Evolutionary conservation across 2,329 filamentous ascomycete genomes (phyloP), one percentile per base, ranked within the genome.

Genomic region (Phialophora macrospora): DNA sequence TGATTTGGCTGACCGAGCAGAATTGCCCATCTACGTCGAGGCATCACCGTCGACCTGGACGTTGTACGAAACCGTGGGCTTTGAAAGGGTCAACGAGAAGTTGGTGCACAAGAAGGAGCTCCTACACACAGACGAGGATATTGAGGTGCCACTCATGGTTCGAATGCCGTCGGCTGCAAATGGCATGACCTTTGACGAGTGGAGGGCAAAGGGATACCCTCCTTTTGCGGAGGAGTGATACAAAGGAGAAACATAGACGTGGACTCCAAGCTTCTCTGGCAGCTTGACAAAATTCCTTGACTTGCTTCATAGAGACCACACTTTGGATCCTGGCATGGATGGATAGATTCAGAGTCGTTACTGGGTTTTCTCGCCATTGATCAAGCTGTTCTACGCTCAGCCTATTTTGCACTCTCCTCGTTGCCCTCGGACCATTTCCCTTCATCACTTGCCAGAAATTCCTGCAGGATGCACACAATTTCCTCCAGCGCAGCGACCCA

Each of bases 401-500:
- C 28, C 28, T 34, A 44, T 48, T 62, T 28, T 65, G 34, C 30
- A 11, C 30, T 11, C 30, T 32, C 8, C 30, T 32, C 30, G 30
- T 49, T 49, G n/a, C 22, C 46, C 58, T 54, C 48, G 68, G 77
- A 78, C 78, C 78, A 80, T 69, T 82, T 78, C n/a, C 76, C 77
- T 63, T 87, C 84, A 75, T 84, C 84, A 63, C 77, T 80, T 44
- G 76, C 81, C 77, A 86, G 77, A 76, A 90, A 90, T 54, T 77
- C 78, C 76, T 89, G 87, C 75, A 98, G 80, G 73, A 96, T 93
- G n/a, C 73, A 81, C 56, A 97, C 88, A 72, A 90, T 84, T 78
- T 89, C 88, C 81, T 95, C 89, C 73, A 98, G 81, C 30, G 30
- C 30, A 2, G 30, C 30, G 30, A 32, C 30, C 30, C 30, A 32